These are phyloP conservation scores for Akanthomyces dipterigenus DNA, from an alignment of 2,329 filamentous ascomycete species.

Conservation along the genomic window DNA sequence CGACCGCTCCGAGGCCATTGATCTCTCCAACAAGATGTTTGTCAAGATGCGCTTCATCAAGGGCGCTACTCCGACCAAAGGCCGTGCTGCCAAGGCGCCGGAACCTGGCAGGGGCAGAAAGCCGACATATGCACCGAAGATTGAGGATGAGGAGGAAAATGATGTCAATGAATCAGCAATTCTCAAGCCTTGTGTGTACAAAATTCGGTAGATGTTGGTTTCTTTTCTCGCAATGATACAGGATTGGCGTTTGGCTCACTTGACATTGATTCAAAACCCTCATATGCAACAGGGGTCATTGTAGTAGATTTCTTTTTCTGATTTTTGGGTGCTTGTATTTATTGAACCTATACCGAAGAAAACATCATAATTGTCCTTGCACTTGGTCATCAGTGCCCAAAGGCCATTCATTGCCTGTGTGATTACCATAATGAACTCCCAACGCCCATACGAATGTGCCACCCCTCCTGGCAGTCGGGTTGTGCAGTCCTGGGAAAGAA, in stretches of 20 bases:
- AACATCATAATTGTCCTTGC: not conserved
- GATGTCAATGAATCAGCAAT: slow-evolving; percentile 58
- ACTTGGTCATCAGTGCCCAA: not conserved
- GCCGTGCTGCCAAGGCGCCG: slow-evolving; percentile 58
- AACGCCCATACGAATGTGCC: not conserved
- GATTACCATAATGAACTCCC: not conserved
- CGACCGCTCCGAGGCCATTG: slow-evolving; percentile 54
- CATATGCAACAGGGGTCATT: not conserved
- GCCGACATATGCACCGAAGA: slow-evolving; percentile 47
- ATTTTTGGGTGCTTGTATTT: not conserved
- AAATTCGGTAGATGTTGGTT: slow-evolving; percentile 56
- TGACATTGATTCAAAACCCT: not conserved
- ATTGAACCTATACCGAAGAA: not conserved
- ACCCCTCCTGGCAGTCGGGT: not conserved
- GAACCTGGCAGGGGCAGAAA: slow-evolving; percentile 48
- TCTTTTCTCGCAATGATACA: not conserved
- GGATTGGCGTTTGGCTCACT: not conserved
- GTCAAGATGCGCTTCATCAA: slow-evolving; percentile 95
- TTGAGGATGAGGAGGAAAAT: slow-evolving; percentile 49
- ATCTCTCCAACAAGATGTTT: slow-evolving; percentile 95
- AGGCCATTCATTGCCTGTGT: not conserved
- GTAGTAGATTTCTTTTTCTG: not conserved
- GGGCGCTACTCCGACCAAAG: slow-evolving; percentile 63
- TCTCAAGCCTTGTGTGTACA: slow-evolving; percentile 94
- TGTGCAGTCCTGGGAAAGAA: not conserved